Base-by-base conservation (phyloP, 116 monocot species). In the Papilionanthe hybrid region DNA sequence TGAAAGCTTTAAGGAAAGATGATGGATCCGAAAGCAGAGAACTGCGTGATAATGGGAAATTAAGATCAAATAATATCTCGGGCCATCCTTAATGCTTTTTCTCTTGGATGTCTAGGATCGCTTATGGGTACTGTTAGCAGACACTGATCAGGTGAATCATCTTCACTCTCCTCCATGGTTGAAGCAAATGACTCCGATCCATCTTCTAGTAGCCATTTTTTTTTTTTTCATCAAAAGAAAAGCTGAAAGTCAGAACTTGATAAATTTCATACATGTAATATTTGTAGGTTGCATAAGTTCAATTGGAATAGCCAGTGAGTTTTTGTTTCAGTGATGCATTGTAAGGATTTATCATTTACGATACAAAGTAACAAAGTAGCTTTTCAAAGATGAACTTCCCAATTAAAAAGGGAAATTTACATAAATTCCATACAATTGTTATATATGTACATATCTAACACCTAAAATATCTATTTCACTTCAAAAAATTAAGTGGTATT, bases 141-240 rank as follows among this genome's bases (percentile, higher is more conserved):
- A 60, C 55, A 75, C 10, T 58, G 73, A 81, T 75, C 74, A 18
- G 58, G 18, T 1, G 58, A 75, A 9, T 81, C 81, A 57, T 42
- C 37, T 25, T 81, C 81, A 23, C 43, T 73, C 55, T 18, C 7
- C n/a, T 48, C 49, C 29, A 19, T 58, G n/a, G 63, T 63, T 43
- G 81, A 81, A 58, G 75, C 81, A 58, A 81, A 23, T 4, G 81
- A 81, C 58, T 81, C 81, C 7, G 81, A 81, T 17, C 81, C 81
- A 81, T 81, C 81, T 75, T 63, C 63, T 63, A 63, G 23, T 63
- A 63, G 25, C 23, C 22, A 22, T 63, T 63, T 63, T 25, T 60
- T 58, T 1, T 53, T 53, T 53, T 18, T 45, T 45, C 63, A 63
- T 63, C n/a, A 63, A 23, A 63, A 63, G n/a, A 63, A 20, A 63